These are phyloP conservation scores for Drechmeria coniospora DNA, from an alignment of 2,329 filamentous ascomycete species.

Conservation along the genomic window DNA sequence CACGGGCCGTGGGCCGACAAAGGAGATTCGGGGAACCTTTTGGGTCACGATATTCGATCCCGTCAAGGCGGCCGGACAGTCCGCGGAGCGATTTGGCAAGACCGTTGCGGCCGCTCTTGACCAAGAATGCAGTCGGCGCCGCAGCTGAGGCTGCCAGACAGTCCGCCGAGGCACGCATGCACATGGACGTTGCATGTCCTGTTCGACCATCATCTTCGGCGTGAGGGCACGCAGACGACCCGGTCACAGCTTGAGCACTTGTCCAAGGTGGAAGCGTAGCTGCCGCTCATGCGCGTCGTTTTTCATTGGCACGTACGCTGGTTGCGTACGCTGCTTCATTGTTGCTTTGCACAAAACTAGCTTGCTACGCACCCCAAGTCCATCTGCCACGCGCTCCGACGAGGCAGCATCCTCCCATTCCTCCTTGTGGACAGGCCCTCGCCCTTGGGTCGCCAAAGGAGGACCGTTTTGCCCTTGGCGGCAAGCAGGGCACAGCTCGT, in stretches of 20 bases:
- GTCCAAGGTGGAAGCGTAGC: too few relatives aligned
- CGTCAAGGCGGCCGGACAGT: constrained; percentile 5
- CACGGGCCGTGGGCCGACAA: constrained; percentile 3
- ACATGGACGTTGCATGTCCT: too few relatives aligned
- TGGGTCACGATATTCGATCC: constrained; percentile 10
- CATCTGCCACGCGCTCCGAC: constrained; percentile 17
- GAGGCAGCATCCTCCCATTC: constrained; percentile 33
- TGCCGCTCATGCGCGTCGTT: too few relatives aligned
- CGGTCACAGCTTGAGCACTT: too few relatives aligned
- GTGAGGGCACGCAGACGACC: too few relatives aligned
- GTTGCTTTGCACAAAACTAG: constrained; percentile 12
- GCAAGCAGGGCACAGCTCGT: constrained; percentile 33
- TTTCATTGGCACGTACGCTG: too few relatives aligned
- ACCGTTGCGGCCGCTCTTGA: constrained; percentile 7
- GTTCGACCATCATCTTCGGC: too few relatives aligned
- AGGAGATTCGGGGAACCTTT: constrained; percentile 11
- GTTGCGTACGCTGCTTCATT: not conserved
- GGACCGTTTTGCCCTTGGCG: constrained; percentile 25
- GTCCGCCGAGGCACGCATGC: too few relatives aligned
- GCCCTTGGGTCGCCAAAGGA: constrained; percentile 31
- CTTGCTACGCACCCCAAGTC: constrained; percentile 11
- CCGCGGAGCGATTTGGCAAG: constrained; percentile 8
- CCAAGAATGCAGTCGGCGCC: constrained; percentile 2
- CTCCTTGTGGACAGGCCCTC: constrained; percentile 33
- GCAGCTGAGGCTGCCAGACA: not conserved